Evolutionary conservation across 305 asterid species (phyloP).

Genomic region (Fraxinus ornus): DNA sequence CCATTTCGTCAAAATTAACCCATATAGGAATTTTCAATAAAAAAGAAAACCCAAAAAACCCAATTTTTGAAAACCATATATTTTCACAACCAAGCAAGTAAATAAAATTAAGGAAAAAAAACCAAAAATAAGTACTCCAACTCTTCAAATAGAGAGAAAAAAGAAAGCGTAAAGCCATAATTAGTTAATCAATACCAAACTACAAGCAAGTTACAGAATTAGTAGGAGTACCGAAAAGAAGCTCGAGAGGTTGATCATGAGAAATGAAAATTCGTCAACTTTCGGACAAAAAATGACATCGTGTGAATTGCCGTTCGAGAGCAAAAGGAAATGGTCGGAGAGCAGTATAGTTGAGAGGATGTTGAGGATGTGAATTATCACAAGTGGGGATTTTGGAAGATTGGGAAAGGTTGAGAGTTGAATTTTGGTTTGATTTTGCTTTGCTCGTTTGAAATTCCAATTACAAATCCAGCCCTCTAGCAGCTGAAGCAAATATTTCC

Average conservation of each 20-base stretch:
- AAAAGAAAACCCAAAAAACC: too few species aligned
- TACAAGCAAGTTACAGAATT: background rate
- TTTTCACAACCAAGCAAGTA: background rate
- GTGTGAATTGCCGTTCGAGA: background rate
- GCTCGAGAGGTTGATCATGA: background rate
- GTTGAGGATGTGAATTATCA: background rate
- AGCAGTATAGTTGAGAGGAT: background rate
- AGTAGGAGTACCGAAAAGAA: background rate
- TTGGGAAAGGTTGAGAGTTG: background rate
- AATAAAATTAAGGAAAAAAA: too few species aligned
- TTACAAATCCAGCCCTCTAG: constrained; percentile 32
- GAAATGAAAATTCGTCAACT: background rate
- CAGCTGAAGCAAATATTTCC: constrained; percentile 39
- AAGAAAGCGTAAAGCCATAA: background rate
- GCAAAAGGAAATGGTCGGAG: background rate
- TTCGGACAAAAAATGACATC: background rate
- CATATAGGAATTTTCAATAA: background rate
- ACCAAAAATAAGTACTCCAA: background rate
- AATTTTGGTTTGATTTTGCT: background rate
- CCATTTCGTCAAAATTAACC: background rate
- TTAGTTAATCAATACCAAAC: background rate
- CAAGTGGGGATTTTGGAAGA: background rate
- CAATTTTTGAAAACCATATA: background rate
- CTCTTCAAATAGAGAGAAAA: background rate
- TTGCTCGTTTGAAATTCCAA: background rate